These are phyloP conservation scores for Scutellaria galericulata DNA, from an alignment of 257 asterid species.

Conservation along the genomic window DNA sequence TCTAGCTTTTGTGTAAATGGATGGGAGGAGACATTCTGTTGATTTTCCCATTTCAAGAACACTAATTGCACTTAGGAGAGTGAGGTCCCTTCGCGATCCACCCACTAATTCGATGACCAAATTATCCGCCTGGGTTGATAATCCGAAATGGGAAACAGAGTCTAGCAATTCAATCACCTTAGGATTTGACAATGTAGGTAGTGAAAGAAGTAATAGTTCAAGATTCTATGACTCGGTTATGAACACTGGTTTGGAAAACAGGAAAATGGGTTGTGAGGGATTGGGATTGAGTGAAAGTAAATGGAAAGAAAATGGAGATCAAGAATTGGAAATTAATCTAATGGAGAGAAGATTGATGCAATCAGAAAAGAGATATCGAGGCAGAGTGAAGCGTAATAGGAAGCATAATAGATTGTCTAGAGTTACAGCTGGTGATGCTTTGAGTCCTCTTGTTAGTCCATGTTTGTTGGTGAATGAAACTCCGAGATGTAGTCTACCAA, in stretches of 20 bases:
- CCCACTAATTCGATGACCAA: conserved; percentile 71
- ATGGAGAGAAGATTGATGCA: conserved; percentile 43
- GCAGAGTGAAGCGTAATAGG: conserved; percentile 34
- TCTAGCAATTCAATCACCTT: conserved; percentile 51
- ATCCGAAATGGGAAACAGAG: conserved; percentile 68
- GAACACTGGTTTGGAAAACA: conserved; percentile 34
- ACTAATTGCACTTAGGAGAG: conserved; percentile 72
- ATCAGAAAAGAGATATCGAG: conserved; percentile 37
- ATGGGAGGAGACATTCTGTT: conserved; percentile 76
- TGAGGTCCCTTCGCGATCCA: conserved; percentile 83
- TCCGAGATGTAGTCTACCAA: conserved; percentile 49
- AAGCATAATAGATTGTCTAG: conserved; percentile 46
- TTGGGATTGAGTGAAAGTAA: conserved; percentile 42
- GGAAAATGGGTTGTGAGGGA: conserved; percentile 34
- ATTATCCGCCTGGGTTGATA: conserved; percentile 56
- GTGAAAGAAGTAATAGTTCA: conserved; percentile 22
- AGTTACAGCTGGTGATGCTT: conserved; percentile 50
- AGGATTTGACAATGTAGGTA: conserved; percentile 47
- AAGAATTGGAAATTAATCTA: conserved; percentile 37
- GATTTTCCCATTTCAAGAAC: conserved; percentile 74
- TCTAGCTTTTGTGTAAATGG: conserved; percentile 47
- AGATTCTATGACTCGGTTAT: conserved; percentile 37
- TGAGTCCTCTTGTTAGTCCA: conserved; percentile 51
- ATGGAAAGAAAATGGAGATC: conserved; percentile 39
- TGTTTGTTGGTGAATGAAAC: conserved; percentile 46